phyloP scores from a whole-genome alignment of 306 rosid species.

The Fragaria iinumae region DNA sequence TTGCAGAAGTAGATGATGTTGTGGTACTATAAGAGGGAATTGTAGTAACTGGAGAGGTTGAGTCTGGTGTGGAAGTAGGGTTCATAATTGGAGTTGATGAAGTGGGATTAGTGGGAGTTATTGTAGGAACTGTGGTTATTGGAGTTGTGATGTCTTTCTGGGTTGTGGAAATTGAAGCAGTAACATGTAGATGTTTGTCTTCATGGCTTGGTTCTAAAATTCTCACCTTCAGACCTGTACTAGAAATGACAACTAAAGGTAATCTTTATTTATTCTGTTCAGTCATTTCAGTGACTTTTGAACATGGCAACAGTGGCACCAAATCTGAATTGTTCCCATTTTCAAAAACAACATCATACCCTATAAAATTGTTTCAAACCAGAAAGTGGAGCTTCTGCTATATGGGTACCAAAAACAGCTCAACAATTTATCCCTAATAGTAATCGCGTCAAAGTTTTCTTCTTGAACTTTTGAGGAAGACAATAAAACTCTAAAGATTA shows the following conservation, averaged over 20 bases:
- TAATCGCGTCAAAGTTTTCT: background rate
- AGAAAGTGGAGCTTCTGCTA: background rate
- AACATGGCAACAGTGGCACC: conserved; percentile 34
- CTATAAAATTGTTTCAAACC: background rate
- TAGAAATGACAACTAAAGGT: conserved; percentile 39
- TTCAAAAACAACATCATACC: background rate
- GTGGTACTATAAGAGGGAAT: conserved; percentile 34
- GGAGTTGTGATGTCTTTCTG: conserved; percentile 77
- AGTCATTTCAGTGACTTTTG: conserved; percentile 19
- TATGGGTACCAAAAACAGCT: background rate
- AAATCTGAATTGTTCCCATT: conserved; percentile 8
- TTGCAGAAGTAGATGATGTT: conserved; percentile 40
- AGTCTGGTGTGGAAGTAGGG: conserved; percentile 50
- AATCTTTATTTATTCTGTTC: conserved; percentile 25
- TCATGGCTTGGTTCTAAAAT: conserved; percentile 35
- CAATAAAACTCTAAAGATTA: background rate
- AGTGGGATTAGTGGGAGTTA: conserved; percentile 41
- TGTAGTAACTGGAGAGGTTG: conserved; percentile 47
- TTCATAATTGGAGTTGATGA: conserved; percentile 18
- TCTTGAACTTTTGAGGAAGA: conserved; percentile 15
- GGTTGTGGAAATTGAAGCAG: conserved; percentile 36
- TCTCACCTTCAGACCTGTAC: conserved; percentile 55
- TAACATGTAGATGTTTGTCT: conserved; percentile 30
- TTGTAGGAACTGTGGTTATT: conserved; percentile 65
- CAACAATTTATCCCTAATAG: background rate